phyloP scores from a whole-genome alignment of 148 eudicot genomes.

The Hydrangea macrophylla region DNA sequence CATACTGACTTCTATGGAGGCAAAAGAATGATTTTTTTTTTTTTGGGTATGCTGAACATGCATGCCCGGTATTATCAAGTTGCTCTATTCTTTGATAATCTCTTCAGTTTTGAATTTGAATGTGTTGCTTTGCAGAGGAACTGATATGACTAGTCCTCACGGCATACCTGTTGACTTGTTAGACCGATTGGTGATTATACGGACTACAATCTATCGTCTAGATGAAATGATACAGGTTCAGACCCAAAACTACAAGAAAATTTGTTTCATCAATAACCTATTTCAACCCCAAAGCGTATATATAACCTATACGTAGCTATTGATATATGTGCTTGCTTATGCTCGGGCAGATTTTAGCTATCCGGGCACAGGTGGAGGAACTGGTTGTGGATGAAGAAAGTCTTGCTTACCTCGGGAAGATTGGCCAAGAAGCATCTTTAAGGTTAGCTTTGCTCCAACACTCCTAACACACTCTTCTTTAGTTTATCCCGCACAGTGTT shows the following conservation, averaged over 20 bases:
- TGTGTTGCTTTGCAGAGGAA: constrained; percentile 62
- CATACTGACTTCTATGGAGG: background rate
- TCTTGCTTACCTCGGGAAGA: constrained; percentile 84
- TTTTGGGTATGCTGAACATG: background rate
- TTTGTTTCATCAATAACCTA: background rate
- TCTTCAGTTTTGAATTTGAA: background rate
- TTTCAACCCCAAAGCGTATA: background rate
- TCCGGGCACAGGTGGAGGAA: constrained; percentile 96
- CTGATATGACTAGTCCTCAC: constrained; percentile 94
- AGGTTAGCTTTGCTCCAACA: constrained; percentile 45
- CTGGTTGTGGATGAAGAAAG: constrained; percentile 84
- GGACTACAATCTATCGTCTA: constrained; percentile 87
- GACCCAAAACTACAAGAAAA: background rate
- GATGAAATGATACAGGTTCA: constrained; percentile 98
- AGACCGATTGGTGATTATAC: constrained; percentile 75
- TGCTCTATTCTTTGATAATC: background rate
- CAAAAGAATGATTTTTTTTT: background rate
- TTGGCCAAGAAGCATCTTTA: constrained; percentile 85
- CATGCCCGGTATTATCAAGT: background rate
- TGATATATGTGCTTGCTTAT: constrained; percentile 6
- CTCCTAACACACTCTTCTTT: background rate
- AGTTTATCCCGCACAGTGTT: background rate
- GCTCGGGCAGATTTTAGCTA: constrained; percentile 73
- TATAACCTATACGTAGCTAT: background rate
- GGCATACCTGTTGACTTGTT: constrained; percentile 93